Conservation (phyloP, 768 basidiomycete species). For the Lactifluus piperatus region DNA sequence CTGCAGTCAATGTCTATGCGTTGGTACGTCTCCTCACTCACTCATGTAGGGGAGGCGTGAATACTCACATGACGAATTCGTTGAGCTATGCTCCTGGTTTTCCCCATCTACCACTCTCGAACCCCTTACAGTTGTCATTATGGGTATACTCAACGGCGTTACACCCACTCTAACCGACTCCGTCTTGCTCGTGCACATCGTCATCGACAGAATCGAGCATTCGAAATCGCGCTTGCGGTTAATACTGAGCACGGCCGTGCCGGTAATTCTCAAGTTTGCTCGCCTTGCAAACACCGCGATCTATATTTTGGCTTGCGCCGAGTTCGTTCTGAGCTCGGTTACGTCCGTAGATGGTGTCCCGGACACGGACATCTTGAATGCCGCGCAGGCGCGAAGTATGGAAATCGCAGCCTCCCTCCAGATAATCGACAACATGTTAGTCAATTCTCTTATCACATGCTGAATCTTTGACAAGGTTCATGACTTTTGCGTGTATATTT, state of each 20-base stretch:
- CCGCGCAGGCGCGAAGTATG: constrained; percentile 13
- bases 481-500: not conserved
- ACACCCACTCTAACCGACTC: constrained; percentile 9
- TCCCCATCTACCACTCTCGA: constrained; percentile 12
- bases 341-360: constrained; percentile 4
- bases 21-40: constrained; percentile 2
- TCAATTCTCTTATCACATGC: not conserved
- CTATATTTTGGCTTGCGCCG: constrained; percentile 12
- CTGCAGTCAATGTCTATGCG: constrained; percentile 8
- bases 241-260: constrained; percentile 5
- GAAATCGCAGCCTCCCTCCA: constrained; percentile 9
- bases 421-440: constrained; percentile 12
- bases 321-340: constrained; percentile 11
- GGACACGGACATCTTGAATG: constrained; percentile 8
- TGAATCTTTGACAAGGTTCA: not conserved
- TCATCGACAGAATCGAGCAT: constrained; percentile 8
- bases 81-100: constrained; percentile 8
- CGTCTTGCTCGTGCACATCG: constrained; percentile 6
- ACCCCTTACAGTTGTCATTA: constrained; percentile 11
- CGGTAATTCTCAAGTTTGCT: constrained; percentile 10
- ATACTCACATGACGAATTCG: not conserved
- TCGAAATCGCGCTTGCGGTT: constrained; percentile 1
- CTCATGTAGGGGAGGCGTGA: no score
- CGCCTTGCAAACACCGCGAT: constrained; percentile 11
- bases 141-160: constrained; percentile 9